Evolutionary conservation across 805 yeast genomes (phyloP).

Genomic region (Dipodascus albidus): DNA sequence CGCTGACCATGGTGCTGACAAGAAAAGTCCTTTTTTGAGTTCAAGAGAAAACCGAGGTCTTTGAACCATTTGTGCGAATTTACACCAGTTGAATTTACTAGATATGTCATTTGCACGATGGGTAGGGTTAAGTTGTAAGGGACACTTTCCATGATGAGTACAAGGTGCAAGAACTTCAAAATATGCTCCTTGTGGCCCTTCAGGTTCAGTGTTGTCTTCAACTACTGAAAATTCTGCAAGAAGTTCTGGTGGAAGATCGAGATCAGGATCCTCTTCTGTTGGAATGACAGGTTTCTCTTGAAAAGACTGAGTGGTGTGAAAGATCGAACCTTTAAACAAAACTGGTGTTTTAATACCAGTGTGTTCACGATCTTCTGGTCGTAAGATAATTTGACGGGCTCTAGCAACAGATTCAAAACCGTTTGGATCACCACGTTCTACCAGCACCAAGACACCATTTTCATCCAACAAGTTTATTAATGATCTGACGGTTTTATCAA

Average conservation of each 20-base stretch:
- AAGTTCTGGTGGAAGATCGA: constrained; percentile 1
- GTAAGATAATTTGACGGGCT: constrained; percentile 80
- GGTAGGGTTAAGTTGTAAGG: constrained; percentile 64
- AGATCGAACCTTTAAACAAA: constrained; percentile 3
- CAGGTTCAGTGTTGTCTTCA: constrained; percentile 28
- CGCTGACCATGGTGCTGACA: constrained; percentile 63
- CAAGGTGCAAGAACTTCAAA: constrained; percentile 79
- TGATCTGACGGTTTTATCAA: constrained; percentile 54
- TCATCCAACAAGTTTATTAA: constrained; percentile 57
- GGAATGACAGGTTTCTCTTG: background rate
- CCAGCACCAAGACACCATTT: constrained; percentile 62
- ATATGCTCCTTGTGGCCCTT: constrained; percentile 32
- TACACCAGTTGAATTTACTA: constrained; percentile 51
- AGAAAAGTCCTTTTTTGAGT: constrained; percentile 65
- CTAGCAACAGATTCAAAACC: constrained; percentile 86
- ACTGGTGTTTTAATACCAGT: constrained; percentile 20
- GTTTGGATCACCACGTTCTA: constrained; percentile 82
- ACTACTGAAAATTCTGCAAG: constrained; percentile 25
- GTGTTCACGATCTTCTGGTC: constrained; percentile 45
- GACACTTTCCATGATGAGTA: constrained; percentile 76
- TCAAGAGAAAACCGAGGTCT: constrained; percentile 78
- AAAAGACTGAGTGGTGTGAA: background rate
- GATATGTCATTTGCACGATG: constrained; percentile 9
- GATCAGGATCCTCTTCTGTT: constrained; percentile 6
- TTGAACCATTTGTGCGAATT: constrained; percentile 55